These are phyloP conservation scores for Hypomontagnella monticulosa DNA, from an alignment of 495 filamentous ascomycete species.

Conservation along the genomic window DNA sequence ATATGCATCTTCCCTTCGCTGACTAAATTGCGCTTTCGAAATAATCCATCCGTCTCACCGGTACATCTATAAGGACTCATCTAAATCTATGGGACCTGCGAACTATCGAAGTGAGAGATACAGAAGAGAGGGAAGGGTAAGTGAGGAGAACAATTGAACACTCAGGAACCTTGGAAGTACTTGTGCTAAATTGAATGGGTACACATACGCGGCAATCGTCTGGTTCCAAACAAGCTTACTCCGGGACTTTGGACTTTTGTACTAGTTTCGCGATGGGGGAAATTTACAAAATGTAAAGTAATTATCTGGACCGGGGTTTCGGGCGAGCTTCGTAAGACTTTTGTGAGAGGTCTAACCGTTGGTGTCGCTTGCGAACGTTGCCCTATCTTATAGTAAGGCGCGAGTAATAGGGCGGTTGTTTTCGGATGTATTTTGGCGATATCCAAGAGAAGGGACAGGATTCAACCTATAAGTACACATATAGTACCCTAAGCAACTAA, in stretches of 20 bases:
- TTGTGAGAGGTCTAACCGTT: slow-evolving; percentile 8
- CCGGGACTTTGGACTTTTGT: slow-evolving; percentile 5
- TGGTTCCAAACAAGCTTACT: slow-evolving; percentile 22
- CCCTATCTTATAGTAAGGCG: background rate
- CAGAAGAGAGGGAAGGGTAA: background rate
- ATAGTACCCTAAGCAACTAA: background rate
- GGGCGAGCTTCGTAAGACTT: background rate
- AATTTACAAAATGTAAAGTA: background rate
- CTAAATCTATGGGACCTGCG: background rate
- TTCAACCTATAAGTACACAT: slow-evolving; percentile 29
- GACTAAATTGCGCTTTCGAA: slow-evolving; percentile 14
- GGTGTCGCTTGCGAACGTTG: background rate
- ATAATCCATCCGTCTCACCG: slow-evolving; percentile 4
- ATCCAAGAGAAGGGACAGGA: slow-evolving; percentile 11
- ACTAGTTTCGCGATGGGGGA: slow-evolving; percentile 9
- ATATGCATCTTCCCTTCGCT: slow-evolving; percentile 25
- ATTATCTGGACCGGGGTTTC: background rate
- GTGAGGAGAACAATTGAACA: background rate
- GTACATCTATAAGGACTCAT: background rate
- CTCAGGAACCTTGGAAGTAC: too few species aligned
- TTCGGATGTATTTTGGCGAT: slow-evolving; percentile 22
- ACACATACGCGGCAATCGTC: slow-evolving; percentile 1
- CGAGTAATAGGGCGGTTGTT: slow-evolving; percentile 21
- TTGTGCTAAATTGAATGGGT: slow-evolving; percentile 10
- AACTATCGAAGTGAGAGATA: background rate